Base-by-base conservation (phyloP, 345 rosid species). In the Firmiana major region DNA sequence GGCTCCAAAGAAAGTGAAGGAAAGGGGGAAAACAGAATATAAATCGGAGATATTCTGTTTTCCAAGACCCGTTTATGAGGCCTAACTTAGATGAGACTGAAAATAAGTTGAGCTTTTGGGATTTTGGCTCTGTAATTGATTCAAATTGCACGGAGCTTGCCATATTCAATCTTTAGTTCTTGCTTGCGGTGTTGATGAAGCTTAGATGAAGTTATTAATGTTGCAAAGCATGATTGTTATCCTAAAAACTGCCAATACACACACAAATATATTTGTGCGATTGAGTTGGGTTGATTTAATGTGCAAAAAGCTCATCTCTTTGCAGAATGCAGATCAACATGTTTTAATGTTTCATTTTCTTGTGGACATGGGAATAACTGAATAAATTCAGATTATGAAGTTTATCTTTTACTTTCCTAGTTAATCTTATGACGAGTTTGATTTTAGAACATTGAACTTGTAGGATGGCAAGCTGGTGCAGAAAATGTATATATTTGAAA, bases 401-500 rank as follows among this genome's bases (percentile, higher is more conserved):
- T 31, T 12, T 53, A 62, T 31, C 5, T 15, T 43, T 19, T 63
- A 15, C 28, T 65, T 65, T 21, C 28, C 16, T 64, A 17, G 4
- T 17, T 8, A 26, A 49, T 46, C 59, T 49, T 8, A 40, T 51
- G 1, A 9, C 3, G 43, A 59, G 24, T 45, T 22, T 26, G 58
- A 28, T 60, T 70, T 74, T 78, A 79, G 79, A 77, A 43, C n/a
- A 72, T n/a, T 83, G 83, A 77, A 74, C 74, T 66, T 88, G 87
- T 85, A 95, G 98, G 99, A 90, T 90, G 92, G 99, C 98, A 66
- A 87, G 83, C 84, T 95, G 98, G 98, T 95, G 99, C 86, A 90
- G 98, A 79, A 95, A 95, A 84, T 93, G 98, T 78, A 88, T 93
- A 59, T 93, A 90, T 81, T 81, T 96, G 80, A 91, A 86, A 79